A percentile compares a stretch with the other conserved stretches of the same genome.
phyloP scores from a whole-genome alignment of 2,329 filamentous ascomycete genomes.

The Aspergillus melleus region DNA sequence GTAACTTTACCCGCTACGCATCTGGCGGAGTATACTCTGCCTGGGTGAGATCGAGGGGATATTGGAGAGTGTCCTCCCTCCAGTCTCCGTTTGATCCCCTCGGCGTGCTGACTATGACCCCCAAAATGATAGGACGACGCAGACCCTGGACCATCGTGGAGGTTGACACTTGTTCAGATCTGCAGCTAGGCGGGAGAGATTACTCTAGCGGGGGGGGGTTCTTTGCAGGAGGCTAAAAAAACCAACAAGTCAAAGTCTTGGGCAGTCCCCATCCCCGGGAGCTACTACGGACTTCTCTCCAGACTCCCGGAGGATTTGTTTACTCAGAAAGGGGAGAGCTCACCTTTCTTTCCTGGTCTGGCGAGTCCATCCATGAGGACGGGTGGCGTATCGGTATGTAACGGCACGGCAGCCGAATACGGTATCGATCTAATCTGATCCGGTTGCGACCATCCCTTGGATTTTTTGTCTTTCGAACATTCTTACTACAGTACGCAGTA shows the following conservation, averaged over 20 bases:
- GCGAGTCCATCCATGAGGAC: background rate
- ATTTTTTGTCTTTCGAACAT: too few relatives aligned
- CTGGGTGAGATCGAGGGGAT: too few relatives aligned
- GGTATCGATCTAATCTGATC: slow-evolving; percentile 29
- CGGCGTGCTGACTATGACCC: slow-evolving; percentile 2
- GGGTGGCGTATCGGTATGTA: slow-evolving; percentile 9
- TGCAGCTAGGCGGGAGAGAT: slow-evolving; percentile 17
- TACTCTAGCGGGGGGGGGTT: slow-evolving; percentile 6
- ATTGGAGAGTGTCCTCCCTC: too few relatives aligned
- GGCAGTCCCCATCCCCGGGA: too few relatives aligned
- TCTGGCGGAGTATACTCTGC: too few relatives aligned
- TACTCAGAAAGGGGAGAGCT: background rate
- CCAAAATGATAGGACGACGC: slow-evolving; percentile 3
- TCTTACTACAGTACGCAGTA: background rate
- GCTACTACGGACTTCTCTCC: too few relatives aligned
- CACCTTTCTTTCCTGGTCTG: background rate
- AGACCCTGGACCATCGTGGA: slow-evolving; percentile 8
- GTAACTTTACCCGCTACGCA: slow-evolving; percentile 14
- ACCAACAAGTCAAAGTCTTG: too few relatives aligned
- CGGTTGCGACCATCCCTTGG: slow-evolving; percentile 8
- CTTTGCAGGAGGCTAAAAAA: background rate
- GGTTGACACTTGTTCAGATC: slow-evolving; percentile 13
- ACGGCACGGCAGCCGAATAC: slow-evolving; percentile 10
- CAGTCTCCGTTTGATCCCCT: too few relatives aligned
- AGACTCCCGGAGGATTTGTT: background rate